phyloP scores from a whole-genome alignment of 2,329 filamentous ascomycete species.

The Trichoderma sp. region DNA sequence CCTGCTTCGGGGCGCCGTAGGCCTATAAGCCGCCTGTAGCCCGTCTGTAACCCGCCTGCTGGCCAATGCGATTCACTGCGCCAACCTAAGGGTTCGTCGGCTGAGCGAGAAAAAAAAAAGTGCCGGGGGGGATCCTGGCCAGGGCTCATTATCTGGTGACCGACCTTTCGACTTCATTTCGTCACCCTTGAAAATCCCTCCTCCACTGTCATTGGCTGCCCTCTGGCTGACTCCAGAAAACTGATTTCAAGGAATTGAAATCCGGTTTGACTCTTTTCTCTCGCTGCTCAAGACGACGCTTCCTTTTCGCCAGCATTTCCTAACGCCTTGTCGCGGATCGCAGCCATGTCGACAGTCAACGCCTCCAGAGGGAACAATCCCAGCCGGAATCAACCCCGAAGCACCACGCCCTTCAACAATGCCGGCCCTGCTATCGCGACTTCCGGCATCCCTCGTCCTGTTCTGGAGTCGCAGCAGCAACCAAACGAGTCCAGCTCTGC shows the following conservation, averaged over 20 bases:
- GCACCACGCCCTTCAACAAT: conserved; percentile 57
- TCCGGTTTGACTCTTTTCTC: neutral
- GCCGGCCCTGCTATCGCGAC: conserved; percentile 45
- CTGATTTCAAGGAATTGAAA: conserved; percentile 14
- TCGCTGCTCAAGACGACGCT: conserved; percentile 1
- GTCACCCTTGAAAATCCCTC: conserved; percentile 22
- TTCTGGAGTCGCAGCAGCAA: conserved; percentile 60
- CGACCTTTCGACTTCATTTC: conserved; percentile 19
- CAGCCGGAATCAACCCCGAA: conserved; percentile 56
- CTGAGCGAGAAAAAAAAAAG: conserved; percentile 5
- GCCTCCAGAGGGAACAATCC: conserved; percentile 67
- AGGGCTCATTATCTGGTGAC: conserved; percentile 19
- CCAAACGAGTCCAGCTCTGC: conserved; percentile 57
- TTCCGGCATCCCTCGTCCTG: conserved; percentile 70
- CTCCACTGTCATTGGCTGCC: conserved; percentile 20
- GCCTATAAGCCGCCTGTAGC: conserved; percentile 13
- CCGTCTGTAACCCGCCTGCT: conserved; percentile 12
- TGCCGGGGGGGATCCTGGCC: conserved; percentile 15
- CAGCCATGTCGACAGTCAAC: conserved; percentile 44
- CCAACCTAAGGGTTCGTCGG: conserved; percentile 12
- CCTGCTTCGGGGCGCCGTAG: neutral
- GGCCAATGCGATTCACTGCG: conserved; percentile 15
- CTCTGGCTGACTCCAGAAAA: conserved; percentile 12
- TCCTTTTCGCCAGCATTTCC: neutral
- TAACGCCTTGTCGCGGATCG: conserved; percentile 10